Evolutionary conservation across 176 grass and related monocot genomes (phyloP), one percentile per base, ranked within the genome.

Genomic region (Rhipidocladum racemiflorum): DNA sequence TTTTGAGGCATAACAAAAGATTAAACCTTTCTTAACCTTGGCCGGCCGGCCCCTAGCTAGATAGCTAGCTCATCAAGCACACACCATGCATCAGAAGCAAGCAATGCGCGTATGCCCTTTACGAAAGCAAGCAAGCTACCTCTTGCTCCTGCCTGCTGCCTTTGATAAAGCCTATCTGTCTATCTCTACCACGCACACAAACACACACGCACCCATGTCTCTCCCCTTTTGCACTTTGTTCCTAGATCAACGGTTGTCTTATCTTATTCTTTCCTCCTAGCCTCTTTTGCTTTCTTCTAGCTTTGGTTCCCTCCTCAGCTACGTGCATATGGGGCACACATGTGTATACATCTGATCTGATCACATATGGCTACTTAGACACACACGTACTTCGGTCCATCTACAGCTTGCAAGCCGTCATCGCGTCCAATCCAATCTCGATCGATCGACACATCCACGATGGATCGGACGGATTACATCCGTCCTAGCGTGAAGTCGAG

Each of bases 401-500:
- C 32, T 30, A 15, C 1, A 7, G 43, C 10, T 24, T 29, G 60
- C 18, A 32, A 65, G 60, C 16, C 65, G 21, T 74, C 68, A 61
- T 36, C 27, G 7, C 6, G 4, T 75, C 17, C 17, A 30, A 51
- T 23, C 32, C 11, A 36, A n/a, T 77, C 35, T 55, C 23, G 15
- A 16, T 38, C 17, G 29, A 35, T 48, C 14, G 20, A 39, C 6
- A 20, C 61, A 39, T 72, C 8, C 27, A 40, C 1, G 61, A 25
- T 1, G 2, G 57, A 28, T 27, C 1, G 4, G 45, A 28, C 11
- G 1, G 23, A 3, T 71, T 54, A 90, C 70, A 90, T 90, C 65
- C 83, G 20, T 65, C 94, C 94, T 86, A 97, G 86, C 61, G 91
- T 94, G 84, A 97, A 97, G 62, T 97, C 91, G 3, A 97, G 91